Percentiles rank a stretch among this genome's conserved stretches.
Evolutionary conservation across 2,329 filamentous ascomycete species (phyloP).

Genomic region (Xylariaceae sp.): DNA sequence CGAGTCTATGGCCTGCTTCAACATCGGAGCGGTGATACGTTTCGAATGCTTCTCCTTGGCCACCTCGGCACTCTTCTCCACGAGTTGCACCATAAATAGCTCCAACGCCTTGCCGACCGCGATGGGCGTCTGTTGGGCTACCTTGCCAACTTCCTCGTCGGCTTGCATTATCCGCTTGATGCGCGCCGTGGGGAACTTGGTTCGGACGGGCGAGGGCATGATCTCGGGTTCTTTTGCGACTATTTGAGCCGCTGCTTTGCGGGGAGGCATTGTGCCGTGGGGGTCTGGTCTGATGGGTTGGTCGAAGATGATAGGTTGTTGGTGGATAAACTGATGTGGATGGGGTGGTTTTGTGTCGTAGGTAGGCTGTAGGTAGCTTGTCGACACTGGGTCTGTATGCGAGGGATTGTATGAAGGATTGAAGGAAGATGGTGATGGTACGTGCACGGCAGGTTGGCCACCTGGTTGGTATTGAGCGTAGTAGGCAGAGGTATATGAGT

Average conservation of each 20-base stretch:
- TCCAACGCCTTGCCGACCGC: constrained; percentile 94
- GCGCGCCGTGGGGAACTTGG: constrained; percentile 92
- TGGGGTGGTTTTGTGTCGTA: constrained; percentile 10
- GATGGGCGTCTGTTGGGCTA: constrained; percentile 94
- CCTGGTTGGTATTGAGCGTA: background rate
- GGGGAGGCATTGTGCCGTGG: constrained; percentile 36
- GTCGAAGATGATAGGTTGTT: constrained; percentile 25
- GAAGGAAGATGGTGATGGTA: background rate
- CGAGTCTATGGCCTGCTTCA: constrained; percentile 83
- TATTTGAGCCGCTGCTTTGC: constrained; percentile 36
- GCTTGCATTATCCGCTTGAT: constrained; percentile 99
- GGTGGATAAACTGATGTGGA: constrained; percentile 8
- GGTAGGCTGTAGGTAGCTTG: constrained; percentile 15
- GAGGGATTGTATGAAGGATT: constrained; percentile 23
- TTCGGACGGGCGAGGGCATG: constrained; percentile 73
- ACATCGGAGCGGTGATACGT: constrained; percentile 81
- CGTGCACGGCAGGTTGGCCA: background rate
- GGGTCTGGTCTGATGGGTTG: constrained; percentile 16
- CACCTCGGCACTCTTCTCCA: constrained; percentile 81
- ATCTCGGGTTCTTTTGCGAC: constrained; percentile 39
- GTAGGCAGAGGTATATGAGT: background rate
- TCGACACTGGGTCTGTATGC: constrained; percentile 21
- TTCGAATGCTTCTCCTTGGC: constrained; percentile 81
- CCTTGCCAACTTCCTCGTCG: constrained; percentile 97
- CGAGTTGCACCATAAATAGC: constrained; percentile 94